Evolutionary conservation across 768 basidiomycete species (phyloP).

Genomic region (Sporobolomyces roseus): DNA sequence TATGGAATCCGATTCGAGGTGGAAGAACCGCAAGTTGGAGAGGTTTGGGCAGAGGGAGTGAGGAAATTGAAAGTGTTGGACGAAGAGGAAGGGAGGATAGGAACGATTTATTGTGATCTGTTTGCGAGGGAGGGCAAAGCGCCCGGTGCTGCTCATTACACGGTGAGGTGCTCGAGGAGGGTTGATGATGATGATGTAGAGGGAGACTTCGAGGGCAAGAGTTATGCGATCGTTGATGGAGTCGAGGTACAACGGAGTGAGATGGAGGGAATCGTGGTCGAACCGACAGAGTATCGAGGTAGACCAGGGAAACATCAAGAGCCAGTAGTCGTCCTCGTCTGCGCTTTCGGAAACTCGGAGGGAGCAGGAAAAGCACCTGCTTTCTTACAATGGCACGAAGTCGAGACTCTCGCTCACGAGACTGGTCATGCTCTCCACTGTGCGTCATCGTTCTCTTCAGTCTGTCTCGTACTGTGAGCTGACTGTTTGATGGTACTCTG

Average conservation of each 20-base stretch:
- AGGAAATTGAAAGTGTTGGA: conserved; percentile 91
- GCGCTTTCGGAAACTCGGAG: conserved; percentile 70
- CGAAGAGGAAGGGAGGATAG: conserved; percentile 77
- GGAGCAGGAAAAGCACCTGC: conserved; percentile 59
- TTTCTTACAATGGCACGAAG: conserved; percentile 83
- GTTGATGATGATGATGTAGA: conserved; percentile 82
- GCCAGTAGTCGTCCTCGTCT: conserved; percentile 84
- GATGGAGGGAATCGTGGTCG: conserved; percentile 49
- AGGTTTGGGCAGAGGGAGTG: conserved; percentile 81
- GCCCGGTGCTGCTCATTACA: conserved; percentile 92
- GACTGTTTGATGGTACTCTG: background rate
- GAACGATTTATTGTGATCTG: conserved; percentile 92
- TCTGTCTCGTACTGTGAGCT: background rate
- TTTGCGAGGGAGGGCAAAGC: conserved; percentile 80
- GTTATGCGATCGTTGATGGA: conserved; percentile 43
- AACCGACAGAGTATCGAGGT: conserved; percentile 57
- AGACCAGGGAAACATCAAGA: conserved; percentile 73
- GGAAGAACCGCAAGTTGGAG: conserved; percentile 64
- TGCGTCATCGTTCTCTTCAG: conserved; percentile 52
- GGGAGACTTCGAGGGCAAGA: conserved; percentile 56
- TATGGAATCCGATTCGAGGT: conserved; percentile 79
- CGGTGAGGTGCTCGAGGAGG: conserved; percentile 86
- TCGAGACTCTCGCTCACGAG: conserved; percentile 92
- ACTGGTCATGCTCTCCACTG: conserved; percentile 99
- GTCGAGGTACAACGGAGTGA: conserved; percentile 47